Base-by-base conservation (phyloP, 2,329 filamentous ascomycete species). In the Chrysosporium keratinophilum region DNA sequence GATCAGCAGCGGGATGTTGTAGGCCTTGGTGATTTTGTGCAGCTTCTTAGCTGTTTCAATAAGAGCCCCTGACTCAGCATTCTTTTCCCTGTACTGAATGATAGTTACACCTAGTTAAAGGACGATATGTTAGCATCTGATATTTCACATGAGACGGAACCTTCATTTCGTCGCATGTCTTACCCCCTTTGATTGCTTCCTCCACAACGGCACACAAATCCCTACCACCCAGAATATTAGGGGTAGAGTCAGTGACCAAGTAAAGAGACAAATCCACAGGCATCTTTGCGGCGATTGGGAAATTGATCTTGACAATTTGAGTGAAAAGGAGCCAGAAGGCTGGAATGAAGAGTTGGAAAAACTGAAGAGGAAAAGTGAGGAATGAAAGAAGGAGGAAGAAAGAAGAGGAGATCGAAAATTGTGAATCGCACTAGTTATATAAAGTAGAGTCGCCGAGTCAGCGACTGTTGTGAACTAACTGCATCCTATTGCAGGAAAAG, bases 41-140 rank as follows among this genome's bases (percentile, higher is more conserved):
- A 97, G 77, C 60, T 74, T 77, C 61, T 77, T 78, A 14, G 84
- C 90, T 41, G 78, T 86, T n/a, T 77, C 72, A 46, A 95, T 79
- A 57, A 93, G 78, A 10, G 74, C 75, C 17, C 77, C 81, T 1
- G 86, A 93, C 62, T 90, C 84, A 64, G 81, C 84, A 41, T 76
- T 81, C 74, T 97, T 96, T 74, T 96, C 89, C 67, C 91, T 82
- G 66, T 91, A 90, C 73, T 97, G 91, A 35, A 97, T 86, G 44
- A 93, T 75, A 1, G 86, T 91, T 42, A 86, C 87, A 53, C 80
- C 80, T 79, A 62, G 34, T 42, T 39, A n/a, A 46, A 19, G 28
- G 11, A 12, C n/a, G 14, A n/a, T 33, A 42, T 17, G n/a, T 52
- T 19, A 52, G 50, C 15, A 37, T 28, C 9, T n/a, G n/a, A 15